Conservation (phyloP, 2,329 filamentous ascomycete species). For the Epichloe gansuensis region DNA sequence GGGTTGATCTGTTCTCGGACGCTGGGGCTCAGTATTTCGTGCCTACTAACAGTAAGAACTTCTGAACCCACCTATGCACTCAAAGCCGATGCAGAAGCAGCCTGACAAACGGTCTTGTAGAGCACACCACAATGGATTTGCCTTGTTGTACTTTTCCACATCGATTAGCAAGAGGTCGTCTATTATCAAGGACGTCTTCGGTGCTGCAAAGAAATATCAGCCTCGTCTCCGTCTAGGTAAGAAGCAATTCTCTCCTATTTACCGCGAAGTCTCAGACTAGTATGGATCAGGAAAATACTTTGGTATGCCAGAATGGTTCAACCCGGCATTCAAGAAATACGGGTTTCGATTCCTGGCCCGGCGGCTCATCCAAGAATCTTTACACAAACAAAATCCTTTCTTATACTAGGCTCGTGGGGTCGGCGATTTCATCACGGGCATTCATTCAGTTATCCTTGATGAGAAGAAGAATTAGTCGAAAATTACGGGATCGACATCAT, state of each 20-base stretch:
- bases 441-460: slow-evolving; percentile 34
- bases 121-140: slow-evolving; percentile 35
- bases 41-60: slow-evolving; percentile 18
- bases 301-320: slow-evolving; percentile 37
- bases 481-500: slow-evolving; percentile 32
- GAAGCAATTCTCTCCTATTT: background rate
- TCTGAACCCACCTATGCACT: no score
- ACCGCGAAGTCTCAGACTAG: background rate
- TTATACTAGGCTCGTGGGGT: slow-evolving; percentile 27
- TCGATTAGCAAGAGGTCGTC: slow-evolving; percentile 24
- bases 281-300: slow-evolving; percentile 30
- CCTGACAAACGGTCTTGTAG: slow-evolving; percentile 7
- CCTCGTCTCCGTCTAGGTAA: slow-evolving; percentile 1
- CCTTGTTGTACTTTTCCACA: slow-evolving; percentile 26
- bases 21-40: slow-evolving; percentile 39
- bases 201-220: slow-evolving; percentile 9
- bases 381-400: slow-evolving; percentile 27
- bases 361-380: slow-evolving; percentile 26
- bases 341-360: slow-evolving; percentile 16
- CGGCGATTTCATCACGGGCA: slow-evolving; percentile 27
- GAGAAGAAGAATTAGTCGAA: slow-evolving; percentile 24
- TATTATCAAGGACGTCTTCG: slow-evolving; percentile 25
- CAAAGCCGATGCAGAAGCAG: no score
- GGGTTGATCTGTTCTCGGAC: slow-evolving; percentile 40
- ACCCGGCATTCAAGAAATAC: slow-evolving; percentile 30